These are phyloP conservation scores for Pyrenochaeta sp. DNA, from an alignment of 2,329 filamentous ascomycete genomes.

Conservation along the genomic window DNA sequence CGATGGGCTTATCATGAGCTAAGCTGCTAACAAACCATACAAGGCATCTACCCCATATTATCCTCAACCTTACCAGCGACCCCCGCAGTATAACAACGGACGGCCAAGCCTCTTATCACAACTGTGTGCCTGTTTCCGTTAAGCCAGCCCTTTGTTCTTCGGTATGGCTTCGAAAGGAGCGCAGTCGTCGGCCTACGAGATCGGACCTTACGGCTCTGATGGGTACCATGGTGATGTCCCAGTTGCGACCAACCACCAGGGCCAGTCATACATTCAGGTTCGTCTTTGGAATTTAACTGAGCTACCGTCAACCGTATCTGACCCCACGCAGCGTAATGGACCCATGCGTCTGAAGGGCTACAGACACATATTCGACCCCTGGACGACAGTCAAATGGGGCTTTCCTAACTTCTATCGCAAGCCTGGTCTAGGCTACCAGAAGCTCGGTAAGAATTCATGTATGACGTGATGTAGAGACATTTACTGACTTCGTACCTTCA, in stretches of 20 bases:
- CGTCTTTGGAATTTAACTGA: neutral
- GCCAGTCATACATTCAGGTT: constrained; percentile 3
- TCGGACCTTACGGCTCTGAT: constrained; percentile 4
- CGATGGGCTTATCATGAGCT: neutral
- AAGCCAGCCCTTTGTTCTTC: neutral
- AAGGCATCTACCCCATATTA: constrained; percentile 18
- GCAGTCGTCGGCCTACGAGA: constrained; percentile 22
- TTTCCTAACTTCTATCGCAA: constrained; percentile 37
- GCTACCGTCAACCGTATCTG: neutral
- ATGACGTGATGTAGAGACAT: neutral
- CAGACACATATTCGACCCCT: constrained; percentile 28
- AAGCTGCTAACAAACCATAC: neutral
- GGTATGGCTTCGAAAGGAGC: constrained; percentile 19
- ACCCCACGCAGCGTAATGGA: constrained; percentile 15
- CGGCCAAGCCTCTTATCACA: constrained; percentile 28
- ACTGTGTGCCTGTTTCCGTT: constrained; percentile 26
- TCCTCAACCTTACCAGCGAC: constrained; percentile 14
- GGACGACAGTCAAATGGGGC: constrained; percentile 31
- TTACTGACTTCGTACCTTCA: neutral
- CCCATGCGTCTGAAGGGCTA: constrained; percentile 30
- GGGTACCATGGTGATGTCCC: constrained; percentile 5
- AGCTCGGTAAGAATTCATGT: constrained; percentile 19
- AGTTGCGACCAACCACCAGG: constrained; percentile 2
- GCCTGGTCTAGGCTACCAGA: constrained; percentile 35
- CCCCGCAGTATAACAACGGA: constrained; percentile 11